Percentiles rank a stretch among this genome's conserved stretches.
phyloP scores from a whole-genome alignment of 495 filamentous ascomycete genomes.

The Tirmania nivea region DNA sequence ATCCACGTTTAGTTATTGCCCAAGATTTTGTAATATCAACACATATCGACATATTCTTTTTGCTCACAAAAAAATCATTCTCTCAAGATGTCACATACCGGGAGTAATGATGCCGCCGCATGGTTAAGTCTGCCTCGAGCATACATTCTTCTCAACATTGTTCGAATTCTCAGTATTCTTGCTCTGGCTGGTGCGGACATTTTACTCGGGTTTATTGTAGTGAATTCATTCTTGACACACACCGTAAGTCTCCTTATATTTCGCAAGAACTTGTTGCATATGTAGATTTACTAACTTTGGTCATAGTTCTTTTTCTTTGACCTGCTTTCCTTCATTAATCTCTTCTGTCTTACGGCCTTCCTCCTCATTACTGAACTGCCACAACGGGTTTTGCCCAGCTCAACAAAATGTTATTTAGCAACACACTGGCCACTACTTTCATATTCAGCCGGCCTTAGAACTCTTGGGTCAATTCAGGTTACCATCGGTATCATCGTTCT shows the following conservation, averaged over 20 bases:
- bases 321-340: not conserved
- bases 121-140: not conserved
- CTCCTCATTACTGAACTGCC: not conserved
- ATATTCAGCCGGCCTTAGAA: not conserved
- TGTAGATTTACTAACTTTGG: too few species aligned
- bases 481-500: not conserved
- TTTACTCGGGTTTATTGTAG: not conserved
- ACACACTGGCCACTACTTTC: not conserved
- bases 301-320: not conserved
- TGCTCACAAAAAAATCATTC: too few species aligned
- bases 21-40: too few species aligned
- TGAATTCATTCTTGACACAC: not conserved
- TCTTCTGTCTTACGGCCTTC: not conserved
- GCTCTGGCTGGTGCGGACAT: not conserved
- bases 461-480: not conserved
- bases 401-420: not conserved
- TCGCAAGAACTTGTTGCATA: not conserved
- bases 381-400: not conserved
- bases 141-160: not conserved
- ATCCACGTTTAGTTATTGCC: too few species aligned
- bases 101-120: too few species aligned
- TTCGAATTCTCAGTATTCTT: not conserved
- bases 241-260: not conserved
- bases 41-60: too few species aligned
- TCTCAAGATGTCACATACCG: too few species aligned